Base-by-base conservation (phyloP, 306 rosid genomes). In the Cicer chorassanicum region DNA sequence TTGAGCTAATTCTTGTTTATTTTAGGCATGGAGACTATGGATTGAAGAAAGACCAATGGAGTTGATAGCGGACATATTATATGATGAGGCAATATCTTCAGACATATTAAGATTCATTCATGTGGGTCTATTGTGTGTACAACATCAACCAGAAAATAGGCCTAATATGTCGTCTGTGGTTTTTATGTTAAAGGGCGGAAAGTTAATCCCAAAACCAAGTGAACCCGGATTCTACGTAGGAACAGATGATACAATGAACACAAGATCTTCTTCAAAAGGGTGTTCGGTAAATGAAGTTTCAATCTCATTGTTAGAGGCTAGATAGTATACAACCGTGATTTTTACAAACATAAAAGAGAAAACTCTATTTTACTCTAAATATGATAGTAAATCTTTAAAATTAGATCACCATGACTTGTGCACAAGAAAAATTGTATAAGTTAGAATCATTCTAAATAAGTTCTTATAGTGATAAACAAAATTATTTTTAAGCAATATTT, bases 21-120 rank as follows among this genome's bases (percentile, higher is more conserved):
- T 65, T 67, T 24, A 67, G 72, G 72, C 72, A 19, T 67, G 72
- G 72, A 67, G 21, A 67, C 18, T 67, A 6, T 67, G 72, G 71
- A 65, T 19, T 11, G 54, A 65, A 65, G 71, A 6, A 43, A 65
- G 40, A 6, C 71, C 71, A 43, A 12, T 18, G 8, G 42, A 67
- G 21, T 21, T 67, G 0, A 45, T 67, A 21, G 19, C 50, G 12
- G 72, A 45, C 56, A 21, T 45, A 44, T 11, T 45, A 45, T 48
- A 67, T 45, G 56, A 44, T 19, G 56, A 14, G 6, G 21, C 72
- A 19, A 67, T 13, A 11, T 11, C 18, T 21, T 67, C 72, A 11
- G 19, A 67, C 21, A 67, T 67, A 67, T 43, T 44, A 24, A 36
- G 42, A 24, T 21, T 38, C 24, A 19, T 44, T 45, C 72, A 67